Evolutionary conservation across 441 rosid genomes (phyloP).

Genomic region (Erodium moschatum): DNA sequence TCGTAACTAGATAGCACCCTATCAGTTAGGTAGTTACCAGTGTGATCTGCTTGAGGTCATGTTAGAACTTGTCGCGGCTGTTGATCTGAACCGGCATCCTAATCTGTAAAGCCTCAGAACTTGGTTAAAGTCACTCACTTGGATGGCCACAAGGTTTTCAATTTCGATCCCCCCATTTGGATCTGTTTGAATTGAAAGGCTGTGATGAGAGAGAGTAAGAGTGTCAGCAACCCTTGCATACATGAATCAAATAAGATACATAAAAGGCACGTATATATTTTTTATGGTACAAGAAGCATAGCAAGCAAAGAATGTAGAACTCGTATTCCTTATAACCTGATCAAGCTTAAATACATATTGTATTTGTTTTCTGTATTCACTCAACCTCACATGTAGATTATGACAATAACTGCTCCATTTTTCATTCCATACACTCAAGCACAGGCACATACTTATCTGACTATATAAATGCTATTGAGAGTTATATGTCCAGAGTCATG

Average conservation of each 20-base stretch:
- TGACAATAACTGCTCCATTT: too few relatives aligned
- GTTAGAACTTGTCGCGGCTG: slow-evolving; percentile 68
- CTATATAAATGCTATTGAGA: too few relatives aligned
- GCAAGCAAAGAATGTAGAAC: too few relatives aligned
- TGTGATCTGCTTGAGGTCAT: slow-evolving; percentile 72
- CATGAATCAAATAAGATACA: neutral
- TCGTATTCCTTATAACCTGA: too few relatives aligned
- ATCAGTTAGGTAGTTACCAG: slow-evolving; percentile 36
- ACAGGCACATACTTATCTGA: too few relatives aligned
- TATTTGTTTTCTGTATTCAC: neutral
- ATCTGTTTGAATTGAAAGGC: slow-evolving; percentile 58
- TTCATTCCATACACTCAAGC: too few relatives aligned
- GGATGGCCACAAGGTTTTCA: slow-evolving; percentile 53
- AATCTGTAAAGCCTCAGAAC: slow-evolving; percentile 59
- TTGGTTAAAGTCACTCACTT: slow-evolving; percentile 56
- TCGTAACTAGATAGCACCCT: slow-evolving; percentile 1
- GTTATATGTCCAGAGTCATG: too few relatives aligned
- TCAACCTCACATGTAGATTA: too few relatives aligned
- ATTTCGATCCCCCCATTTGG: slow-evolving; percentile 48
- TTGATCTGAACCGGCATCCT: slow-evolving; percentile 69
- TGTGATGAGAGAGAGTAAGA: slow-evolving; percentile 11
- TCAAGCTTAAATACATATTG: too few relatives aligned
- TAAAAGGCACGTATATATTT: neutral
- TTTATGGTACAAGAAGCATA: neutral
- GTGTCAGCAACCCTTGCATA: too few relatives aligned